Evolutionary conservation across 2,329 filamentous ascomycete species (phyloP), one percentile per base, ranked within the genome.

Genomic region (Aspergillus aculeatinus): DNA sequence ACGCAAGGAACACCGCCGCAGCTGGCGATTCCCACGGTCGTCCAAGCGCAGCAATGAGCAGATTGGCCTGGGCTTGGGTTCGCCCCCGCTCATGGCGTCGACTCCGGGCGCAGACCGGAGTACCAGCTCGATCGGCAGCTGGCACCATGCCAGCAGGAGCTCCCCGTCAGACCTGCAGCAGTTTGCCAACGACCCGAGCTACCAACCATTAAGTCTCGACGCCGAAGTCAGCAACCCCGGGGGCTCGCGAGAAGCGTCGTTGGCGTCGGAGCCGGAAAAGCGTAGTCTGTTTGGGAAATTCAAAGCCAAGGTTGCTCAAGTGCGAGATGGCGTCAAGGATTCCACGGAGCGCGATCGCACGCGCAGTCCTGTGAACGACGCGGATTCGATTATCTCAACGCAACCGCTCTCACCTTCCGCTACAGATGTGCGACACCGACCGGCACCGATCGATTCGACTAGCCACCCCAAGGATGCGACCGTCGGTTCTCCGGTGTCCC

Each of bases 1-100:
- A 14, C 87, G 89, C 56, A 87, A 84, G 67, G 87, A 90, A 56
- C 90, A 87, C 75, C 89, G 88, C 69, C 86, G 83, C 60, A 86
- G 89, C 29, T 91, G 92, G 80, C 82, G 92, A 55, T 89, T 91
- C 19, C 87, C 87, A 21, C 83, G 76, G 3, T 73, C 77, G 1
- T 65, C 75, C 2, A 79, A 82, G 57, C 87, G 83, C 62, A 85
- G 88, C 35, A 87, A 87, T 35, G 75, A 81, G 49, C 76, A 81
- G 11, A 73, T 80, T 25, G 79, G 66, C 50, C 76, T 67, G 69
- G 78, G 59, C 66, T 78, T 67, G 61, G 76, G 59, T 58, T 84
- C 64, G 72, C 80, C 60, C 73, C 83, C 56, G 76, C 83, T 57
- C 71, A 78, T 88, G n/a, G 88, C 87, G 12, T 81, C 83, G 11